Evolutionary conservation across 441 rosid genomes (phyloP).

Genomic region (Corymbia citriodora): DNA sequence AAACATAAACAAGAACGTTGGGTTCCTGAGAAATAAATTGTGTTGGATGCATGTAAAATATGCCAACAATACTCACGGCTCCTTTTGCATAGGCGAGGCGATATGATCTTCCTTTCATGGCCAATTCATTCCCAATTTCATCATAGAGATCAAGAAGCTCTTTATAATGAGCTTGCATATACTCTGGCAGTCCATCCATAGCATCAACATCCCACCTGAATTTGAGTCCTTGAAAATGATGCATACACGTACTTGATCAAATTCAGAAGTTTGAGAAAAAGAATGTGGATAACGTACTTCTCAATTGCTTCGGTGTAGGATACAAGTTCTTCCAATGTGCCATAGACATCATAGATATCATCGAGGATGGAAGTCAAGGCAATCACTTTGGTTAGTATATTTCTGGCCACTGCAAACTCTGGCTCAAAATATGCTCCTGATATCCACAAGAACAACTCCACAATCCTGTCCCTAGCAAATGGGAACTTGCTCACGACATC

Average conservation of each 20-base stretch:
- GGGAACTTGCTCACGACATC: not conserved
- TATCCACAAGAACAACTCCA: not conserved
- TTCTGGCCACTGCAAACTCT: not conserved
- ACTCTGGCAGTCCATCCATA: not conserved
- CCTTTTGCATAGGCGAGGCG: not conserved
- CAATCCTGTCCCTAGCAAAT: not conserved
- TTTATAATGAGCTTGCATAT: not conserved
- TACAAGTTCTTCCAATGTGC: not conserved
- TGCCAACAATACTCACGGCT: not conserved
- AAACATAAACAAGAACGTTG: not conserved
- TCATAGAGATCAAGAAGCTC: not conserved
- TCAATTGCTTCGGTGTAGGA: not conserved
- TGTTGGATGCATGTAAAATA: not conserved
- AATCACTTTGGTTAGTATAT: not conserved
- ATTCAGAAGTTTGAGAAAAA: not conserved
- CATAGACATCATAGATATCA: not conserved
- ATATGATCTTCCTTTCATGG: not conserved
- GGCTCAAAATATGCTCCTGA: not conserved
- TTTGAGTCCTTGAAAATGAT: not conserved
- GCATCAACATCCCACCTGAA: not conserved
- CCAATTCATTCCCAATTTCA: not conserved
- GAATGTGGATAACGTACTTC: not conserved
- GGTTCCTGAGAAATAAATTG: not conserved
- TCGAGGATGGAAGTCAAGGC: not conserved
- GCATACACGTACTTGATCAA: not conserved